Conservation (phyloP, 2,329 filamentous ascomycete genomes). For the Akanthomyces dipterigenus region DNA sequence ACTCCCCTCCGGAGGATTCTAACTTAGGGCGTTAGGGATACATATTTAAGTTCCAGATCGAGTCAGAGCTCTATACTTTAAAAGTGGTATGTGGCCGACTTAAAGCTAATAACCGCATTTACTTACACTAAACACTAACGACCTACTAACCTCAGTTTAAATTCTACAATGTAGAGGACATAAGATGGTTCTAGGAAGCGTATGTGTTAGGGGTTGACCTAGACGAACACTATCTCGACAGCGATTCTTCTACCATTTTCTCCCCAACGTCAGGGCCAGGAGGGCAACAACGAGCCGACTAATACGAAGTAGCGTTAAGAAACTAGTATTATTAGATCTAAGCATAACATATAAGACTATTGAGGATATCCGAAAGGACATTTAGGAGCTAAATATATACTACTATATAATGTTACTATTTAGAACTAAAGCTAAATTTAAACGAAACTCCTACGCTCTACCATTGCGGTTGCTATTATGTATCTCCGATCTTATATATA, state of each 20-base stretch:
- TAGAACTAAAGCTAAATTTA: no score
- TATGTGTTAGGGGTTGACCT: neutral
- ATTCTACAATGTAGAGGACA: constrained; percentile 13
- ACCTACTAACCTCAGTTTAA: constrained; percentile 15
- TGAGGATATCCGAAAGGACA: neutral
- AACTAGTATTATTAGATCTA: neutral
- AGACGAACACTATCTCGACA: neutral
- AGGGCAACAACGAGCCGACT: neutral
- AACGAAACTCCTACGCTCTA: no score
- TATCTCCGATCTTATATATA: no score
- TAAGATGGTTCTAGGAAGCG: neutral
- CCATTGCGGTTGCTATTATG: no score
- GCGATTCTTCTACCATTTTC: neutral
- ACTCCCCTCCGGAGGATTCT: neutral
- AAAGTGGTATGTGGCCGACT: constrained; percentile 15
- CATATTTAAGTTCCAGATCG: constrained; percentile 16
- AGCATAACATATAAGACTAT: neutral
- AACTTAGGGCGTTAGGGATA: constrained; percentile 12
- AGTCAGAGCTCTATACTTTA: constrained; percentile 15
- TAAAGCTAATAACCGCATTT: neutral
- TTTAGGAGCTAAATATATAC: neutral
- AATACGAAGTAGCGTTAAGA: neutral
- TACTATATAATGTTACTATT: no score
- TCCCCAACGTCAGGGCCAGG: neutral
- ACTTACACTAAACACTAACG: neutral